These are phyloP conservation scores for Volvariella surrecta DNA, from an alignment of 1,284 basidiomycete genomes.

Conservation along the genomic window DNA sequence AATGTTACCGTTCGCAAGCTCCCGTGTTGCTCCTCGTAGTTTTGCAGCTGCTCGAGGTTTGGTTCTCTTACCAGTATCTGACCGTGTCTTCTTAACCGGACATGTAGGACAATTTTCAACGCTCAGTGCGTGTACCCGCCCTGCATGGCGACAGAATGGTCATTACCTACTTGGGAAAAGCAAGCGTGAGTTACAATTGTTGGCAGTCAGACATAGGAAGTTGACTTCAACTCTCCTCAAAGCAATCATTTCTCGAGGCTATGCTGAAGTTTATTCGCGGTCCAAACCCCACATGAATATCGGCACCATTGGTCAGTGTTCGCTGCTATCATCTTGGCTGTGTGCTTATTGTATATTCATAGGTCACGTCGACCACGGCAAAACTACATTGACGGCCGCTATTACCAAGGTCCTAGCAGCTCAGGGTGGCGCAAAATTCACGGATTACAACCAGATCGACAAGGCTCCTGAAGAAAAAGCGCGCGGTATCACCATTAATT, in stretches of 20 bases:
- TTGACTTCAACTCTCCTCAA: too few species aligned
- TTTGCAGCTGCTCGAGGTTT: slow-evolving; percentile 41
- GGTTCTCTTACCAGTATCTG: slow-evolving; percentile 4
- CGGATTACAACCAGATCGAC: slow-evolving; percentile 98
- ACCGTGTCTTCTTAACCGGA: too few species aligned
- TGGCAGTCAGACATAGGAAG: too few species aligned
- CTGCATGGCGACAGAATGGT: too few species aligned
- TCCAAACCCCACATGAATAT: slow-evolving; percentile 96
- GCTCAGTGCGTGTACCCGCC: slow-evolving; percentile 16
- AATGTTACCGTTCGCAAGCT: slow-evolving; percentile 46
- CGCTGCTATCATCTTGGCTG: slow-evolving; percentile 2
- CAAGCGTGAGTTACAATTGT: neutral
- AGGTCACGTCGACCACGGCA: slow-evolving; percentile 93
- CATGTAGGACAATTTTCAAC: too few species aligned
- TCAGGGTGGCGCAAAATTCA: slow-evolving; percentile 84
- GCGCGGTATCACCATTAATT: slow-evolving; percentile 98
- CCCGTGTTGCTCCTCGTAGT: slow-evolving; percentile 41
- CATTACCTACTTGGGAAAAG: neutral
- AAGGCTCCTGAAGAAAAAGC: slow-evolving; percentile 99
- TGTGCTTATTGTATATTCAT: slow-evolving; percentile 9
- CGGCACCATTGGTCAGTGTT: slow-evolving; percentile 75
- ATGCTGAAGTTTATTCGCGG: slow-evolving; percentile 80
- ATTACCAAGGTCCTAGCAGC: slow-evolving; percentile 94
- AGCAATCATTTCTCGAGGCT: slow-evolving; percentile 34
- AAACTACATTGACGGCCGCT: slow-evolving; percentile 96